These are phyloP conservation scores for Rhododendron mucronatum DNA, from an alignment of 148 eudicot species.

Conservation along the genomic window DNA sequence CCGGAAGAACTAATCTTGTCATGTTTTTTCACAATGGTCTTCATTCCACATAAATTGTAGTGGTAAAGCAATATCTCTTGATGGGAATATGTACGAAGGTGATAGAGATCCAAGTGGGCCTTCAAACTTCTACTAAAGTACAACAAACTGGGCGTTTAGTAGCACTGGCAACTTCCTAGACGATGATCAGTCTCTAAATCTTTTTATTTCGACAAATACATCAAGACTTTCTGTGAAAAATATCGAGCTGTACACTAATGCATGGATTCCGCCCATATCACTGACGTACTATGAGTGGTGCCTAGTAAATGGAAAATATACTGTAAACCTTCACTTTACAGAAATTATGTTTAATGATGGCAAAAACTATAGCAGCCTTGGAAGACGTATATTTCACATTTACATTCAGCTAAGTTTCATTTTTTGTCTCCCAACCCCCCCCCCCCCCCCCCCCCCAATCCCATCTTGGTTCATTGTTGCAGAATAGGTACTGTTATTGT, in stretches of 20 bases:
- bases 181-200: too few relatives aligned
- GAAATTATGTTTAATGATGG: constrained; percentile 25
- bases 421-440: background rate
- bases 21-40: too few relatives aligned
- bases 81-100: too few relatives aligned
- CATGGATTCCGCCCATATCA: constrained; percentile 30
- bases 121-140: too few relatives aligned
- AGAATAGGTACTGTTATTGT: background rate
- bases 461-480: background rate
- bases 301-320: constrained; percentile 26
- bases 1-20: too few relatives aligned
- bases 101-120: too few relatives aligned
- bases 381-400: constrained; percentile 24
- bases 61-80: too few relatives aligned
- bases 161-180: too few relatives aligned
- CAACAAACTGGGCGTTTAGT: too few relatives aligned
- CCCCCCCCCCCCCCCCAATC: too few relatives aligned
- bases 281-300: constrained; percentile 34
- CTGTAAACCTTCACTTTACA: constrained; percentile 31
- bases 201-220: too few relatives aligned
- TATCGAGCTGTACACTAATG: constrained; percentile 16
- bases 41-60: too few relatives aligned
- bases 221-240: constrained; percentile 6
- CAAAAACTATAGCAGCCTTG: constrained; percentile 25
- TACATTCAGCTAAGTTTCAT: constrained; percentile 8